Evolutionary conservation across 495 filamentous ascomycete genomes (phyloP), one percentile per base, ranked within the genome.

Genomic region (Penicillium desertorum): DNA sequence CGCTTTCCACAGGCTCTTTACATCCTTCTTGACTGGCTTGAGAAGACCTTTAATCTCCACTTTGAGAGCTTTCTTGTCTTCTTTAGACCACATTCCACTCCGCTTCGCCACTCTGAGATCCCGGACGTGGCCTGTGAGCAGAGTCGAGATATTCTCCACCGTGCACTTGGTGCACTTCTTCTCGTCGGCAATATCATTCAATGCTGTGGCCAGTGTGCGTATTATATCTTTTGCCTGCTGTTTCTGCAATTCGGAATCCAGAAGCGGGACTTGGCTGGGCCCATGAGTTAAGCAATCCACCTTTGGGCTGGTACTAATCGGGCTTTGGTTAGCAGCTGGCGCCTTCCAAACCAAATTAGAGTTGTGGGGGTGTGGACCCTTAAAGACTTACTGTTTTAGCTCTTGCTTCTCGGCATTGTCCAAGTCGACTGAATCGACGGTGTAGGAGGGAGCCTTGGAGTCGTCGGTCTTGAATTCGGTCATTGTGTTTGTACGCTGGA

Each of bases 61-160:
- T 44, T 65, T 65, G 5, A 65, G 46, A 6, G 59, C 57, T 41
- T 60, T 65, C 44, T 34, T 59, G 1, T 65, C 60, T 16, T 57
- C 57, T 19, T 65, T 65, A 1, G 59, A 44, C 59, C 60, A 65
- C 9, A 54, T 30, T 0, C 56, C 60, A 45, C 46, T 62, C 45
- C 30, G 57, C 60, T 65, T 65, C 27, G 53, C 59, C 5, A n/a
- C 43, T 44, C 43, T 29, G 12, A 65, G 36, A 1, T 60, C 60
- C 5, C 54, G 60, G 8, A 60, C 41, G 12, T 62, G 60, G 4
- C 47, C 45, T 2, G 56, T 59, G 11, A 65, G 45, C 9, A 57
- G 37, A 53, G 51, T 25, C 3, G 57, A 59, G 7, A 55, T 29
- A 8, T 34, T 51, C 32, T 65, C 53, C n/a, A 62, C 59, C 1